Percentiles rank a stretch among this genome's conserved stretches.
Evolutionary conservation across 2,329 filamentous ascomycete genomes (phyloP).

Genomic region (Drechslera avenae): DNA sequence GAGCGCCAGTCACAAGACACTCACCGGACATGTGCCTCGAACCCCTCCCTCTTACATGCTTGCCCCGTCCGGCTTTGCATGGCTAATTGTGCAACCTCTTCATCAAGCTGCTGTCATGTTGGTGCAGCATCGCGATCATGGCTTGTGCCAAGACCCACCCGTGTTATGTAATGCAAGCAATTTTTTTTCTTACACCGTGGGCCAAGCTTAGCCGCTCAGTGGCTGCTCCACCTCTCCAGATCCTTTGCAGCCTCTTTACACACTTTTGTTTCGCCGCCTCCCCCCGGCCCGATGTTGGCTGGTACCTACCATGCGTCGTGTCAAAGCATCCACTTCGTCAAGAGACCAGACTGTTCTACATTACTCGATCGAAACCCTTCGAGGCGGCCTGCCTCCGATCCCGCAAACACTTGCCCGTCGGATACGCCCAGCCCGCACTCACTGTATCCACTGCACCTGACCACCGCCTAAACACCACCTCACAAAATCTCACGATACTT

Average conservation of each 20-base stretch:
- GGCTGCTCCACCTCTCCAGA: slow-evolving; percentile 30
- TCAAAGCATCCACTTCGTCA: slow-evolving; percentile 36
- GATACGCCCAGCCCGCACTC: slow-evolving; percentile 14
- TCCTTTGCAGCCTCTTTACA: slow-evolving; percentile 30
- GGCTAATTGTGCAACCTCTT: slow-evolving; percentile 31
- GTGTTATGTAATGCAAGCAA: slow-evolving; percentile 38
- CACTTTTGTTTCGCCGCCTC: slow-evolving; percentile 28
- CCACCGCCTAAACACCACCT: slow-evolving; percentile 16
- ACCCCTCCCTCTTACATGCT: not conserved
- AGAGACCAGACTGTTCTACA: slow-evolving; percentile 36
- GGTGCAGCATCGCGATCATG: slow-evolving; percentile 18
- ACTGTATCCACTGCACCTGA: not conserved
- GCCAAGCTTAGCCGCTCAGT: slow-evolving; percentile 28
- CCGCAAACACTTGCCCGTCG: slow-evolving; percentile 13
- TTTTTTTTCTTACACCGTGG: slow-evolving; percentile 25
- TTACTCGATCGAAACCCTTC: slow-evolving; percentile 29
- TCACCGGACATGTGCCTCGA: slow-evolving; percentile 9
- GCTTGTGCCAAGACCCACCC: slow-evolving; percentile 34
- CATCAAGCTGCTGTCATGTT: slow-evolving; percentile 20
- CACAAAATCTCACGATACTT: slow-evolving; percentile 31
- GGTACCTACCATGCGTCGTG: slow-evolving; percentile 19
- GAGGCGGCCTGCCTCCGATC: slow-evolving; percentile 12
- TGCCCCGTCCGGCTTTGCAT: slow-evolving; percentile 4
- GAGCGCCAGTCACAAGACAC: slow-evolving; percentile 6
- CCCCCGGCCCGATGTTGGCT: slow-evolving; percentile 24